Percentiles rank a stretch among this genome's conserved stretches.
phyloP scores from a whole-genome alignment of 768 basidiomycete genomes.

The Termitomyces sp. region DNA sequence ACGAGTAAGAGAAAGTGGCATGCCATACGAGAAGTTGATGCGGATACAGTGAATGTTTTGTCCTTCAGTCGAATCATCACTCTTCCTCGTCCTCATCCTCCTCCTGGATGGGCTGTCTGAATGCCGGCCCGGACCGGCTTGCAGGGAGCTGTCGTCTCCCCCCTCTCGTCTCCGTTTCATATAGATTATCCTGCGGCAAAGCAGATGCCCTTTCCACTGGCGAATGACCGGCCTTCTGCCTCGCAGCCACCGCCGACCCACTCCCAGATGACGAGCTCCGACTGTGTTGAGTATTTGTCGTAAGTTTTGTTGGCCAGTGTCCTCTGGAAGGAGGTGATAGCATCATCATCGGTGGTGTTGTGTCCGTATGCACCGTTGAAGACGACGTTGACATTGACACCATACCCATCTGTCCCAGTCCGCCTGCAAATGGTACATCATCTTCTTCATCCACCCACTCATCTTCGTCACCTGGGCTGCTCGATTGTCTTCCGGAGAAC shows the following conservation, averaged over 20 bases:
- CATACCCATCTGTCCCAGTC: conserved; percentile 64
- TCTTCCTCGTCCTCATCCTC: conserved; percentile 87
- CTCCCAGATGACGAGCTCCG: conserved; percentile 20
- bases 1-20: neutral
- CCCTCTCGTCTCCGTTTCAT: conserved; percentile 51
- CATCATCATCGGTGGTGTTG: conserved; percentile 30
- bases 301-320: conserved; percentile 36
- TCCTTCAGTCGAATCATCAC: conserved; percentile 19
- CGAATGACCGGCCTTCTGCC: conserved; percentile 54
- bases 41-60: neutral
- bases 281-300: conserved; percentile 23
- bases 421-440: conserved; percentile 73
- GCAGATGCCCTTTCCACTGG: conserved; percentile 61
- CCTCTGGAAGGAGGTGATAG: conserved; percentile 53
- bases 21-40: neutral
- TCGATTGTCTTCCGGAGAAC: conserved; percentile 65
- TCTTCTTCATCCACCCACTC: conserved; percentile 92
- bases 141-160: conserved; percentile 69
- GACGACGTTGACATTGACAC: conserved; percentile 27
- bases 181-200: conserved; percentile 47
- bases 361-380: conserved; percentile 29
- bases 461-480: conserved; percentile 68
- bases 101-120: conserved; percentile 72
- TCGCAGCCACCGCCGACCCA: conserved; percentile 16
- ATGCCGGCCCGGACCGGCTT: conserved; percentile 68